Conservation (phyloP, 2,329 filamentous ascomycete species). For the Helotiales sp. region DNA sequence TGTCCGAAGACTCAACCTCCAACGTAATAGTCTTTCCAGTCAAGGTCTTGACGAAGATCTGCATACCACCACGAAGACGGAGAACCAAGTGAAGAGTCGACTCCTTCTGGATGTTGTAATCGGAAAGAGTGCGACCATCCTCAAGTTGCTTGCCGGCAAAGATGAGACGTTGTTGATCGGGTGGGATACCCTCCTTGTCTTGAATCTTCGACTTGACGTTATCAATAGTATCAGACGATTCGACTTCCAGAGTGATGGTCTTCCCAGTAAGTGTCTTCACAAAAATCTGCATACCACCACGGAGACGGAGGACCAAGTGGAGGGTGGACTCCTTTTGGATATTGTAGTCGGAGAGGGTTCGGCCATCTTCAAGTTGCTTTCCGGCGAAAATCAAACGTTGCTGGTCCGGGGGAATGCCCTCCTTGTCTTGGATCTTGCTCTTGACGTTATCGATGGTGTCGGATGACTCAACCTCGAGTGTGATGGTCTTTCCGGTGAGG, state of each 20-base stretch:
- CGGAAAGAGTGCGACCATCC: conserved; percentile 79
- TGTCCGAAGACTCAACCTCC: conserved; percentile 71
- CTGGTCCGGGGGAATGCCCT: conserved; percentile 93
- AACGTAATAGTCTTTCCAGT: conserved; percentile 73
- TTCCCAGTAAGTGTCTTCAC: conserved; percentile 74
- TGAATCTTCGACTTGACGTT: conserved; percentile 75
- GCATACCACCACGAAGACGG: conserved; percentile 75
- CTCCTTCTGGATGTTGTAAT: conserved; percentile 88
- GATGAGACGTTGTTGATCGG: conserved; percentile 73
- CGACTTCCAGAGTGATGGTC: conserved; percentile 72
- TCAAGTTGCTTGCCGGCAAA: conserved; percentile 75
- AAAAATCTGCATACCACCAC: conserved; percentile 80
- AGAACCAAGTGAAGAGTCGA: conserved; percentile 74
- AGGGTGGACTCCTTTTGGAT: conserved; percentile 91
- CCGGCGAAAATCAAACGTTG: conserved; percentile 93
- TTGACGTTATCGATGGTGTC: conserved; percentile 99
- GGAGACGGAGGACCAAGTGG: conserved; percentile 79
- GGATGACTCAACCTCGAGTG: conserved; percentile 99
- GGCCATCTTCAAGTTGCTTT: conserved; percentile 91
- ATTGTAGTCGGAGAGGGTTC: conserved; percentile 93
- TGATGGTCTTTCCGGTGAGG: conserved; percentile 91
- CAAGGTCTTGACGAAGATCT: conserved; percentile 73
- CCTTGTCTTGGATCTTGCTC: conserved; percentile 90
- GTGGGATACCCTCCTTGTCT: conserved; percentile 74
- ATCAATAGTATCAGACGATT: conserved; percentile 71